Percentiles rank a stretch among this genome's conserved stretches.
Evolutionary conservation across 495 filamentous ascomycete genomes (phyloP).

Genomic region (Tuber microsphaerosporum): DNA sequence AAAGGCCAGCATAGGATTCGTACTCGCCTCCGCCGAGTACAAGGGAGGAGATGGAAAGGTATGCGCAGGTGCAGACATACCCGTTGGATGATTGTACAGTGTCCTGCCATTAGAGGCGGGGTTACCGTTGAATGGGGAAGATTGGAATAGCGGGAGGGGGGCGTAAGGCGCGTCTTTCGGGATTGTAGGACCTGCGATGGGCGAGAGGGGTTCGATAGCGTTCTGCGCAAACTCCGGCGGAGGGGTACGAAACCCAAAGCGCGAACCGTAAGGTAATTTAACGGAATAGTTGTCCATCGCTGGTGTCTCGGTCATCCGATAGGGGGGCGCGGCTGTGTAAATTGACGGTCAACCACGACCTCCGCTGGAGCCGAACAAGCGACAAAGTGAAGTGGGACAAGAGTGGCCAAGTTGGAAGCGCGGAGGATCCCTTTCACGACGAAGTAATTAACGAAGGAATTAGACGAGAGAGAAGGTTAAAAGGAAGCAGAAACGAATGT

Average conservation of each 20-base stretch:
- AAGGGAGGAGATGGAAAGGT: constrained; percentile 1
- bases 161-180: constrained; percentile 16
- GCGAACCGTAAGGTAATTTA: constrained; percentile 27
- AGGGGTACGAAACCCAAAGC: constrained; percentile 39
- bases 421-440: background rate
- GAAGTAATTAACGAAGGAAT: constrained; percentile 10
- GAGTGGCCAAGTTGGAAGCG: constrained; percentile 8
- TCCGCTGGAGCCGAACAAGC: constrained; percentile 18
- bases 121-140: constrained; percentile 1
- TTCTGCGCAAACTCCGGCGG: constrained; percentile 40
- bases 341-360: constrained; percentile 30
- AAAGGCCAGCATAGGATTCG: constrained; percentile 33
- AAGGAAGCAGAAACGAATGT: constrained; percentile 4
- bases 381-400: background rate
- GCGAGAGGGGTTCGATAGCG: constrained; percentile 36
- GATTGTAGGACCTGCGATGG: constrained; percentile 12
- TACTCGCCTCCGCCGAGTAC: background rate
- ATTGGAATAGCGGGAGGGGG: constrained; percentile 18
- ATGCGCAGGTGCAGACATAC: background rate
- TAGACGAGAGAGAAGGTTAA: constrained; percentile 10
- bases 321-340: constrained; percentile 23
- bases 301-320: constrained; percentile 33
- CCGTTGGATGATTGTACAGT: background rate
- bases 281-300: constrained; percentile 32
- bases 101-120: background rate